Evolutionary conservation across 2,329 filamentous ascomycete genomes (phyloP).

Genomic region (Phyllosticta paracitricarpa): DNA sequence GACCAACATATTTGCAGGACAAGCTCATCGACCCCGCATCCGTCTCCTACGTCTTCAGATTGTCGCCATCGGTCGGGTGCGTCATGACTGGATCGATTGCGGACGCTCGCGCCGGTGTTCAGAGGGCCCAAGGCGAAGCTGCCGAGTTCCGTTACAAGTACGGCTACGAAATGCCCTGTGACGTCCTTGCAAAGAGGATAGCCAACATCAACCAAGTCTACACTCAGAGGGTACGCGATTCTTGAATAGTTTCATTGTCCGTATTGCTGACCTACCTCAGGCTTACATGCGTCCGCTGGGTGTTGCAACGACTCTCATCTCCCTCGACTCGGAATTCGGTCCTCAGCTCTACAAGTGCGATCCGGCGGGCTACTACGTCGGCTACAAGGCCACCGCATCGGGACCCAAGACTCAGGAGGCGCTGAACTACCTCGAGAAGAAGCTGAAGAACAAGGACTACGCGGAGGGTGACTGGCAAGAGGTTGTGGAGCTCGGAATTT

Average conservation of each 20-base stretch:
- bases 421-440: constrained; percentile 97
- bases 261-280: constrained; percentile 30
- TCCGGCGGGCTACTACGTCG: constrained; percentile 93
- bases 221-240: constrained; percentile 67
- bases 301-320: constrained; percentile 72
- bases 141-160: constrained; percentile 98
- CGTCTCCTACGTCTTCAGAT: constrained; percentile 93
- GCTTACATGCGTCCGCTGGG: constrained; percentile 98
- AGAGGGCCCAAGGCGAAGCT: constrained; percentile 87
- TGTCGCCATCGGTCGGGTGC: constrained; percentile 92
- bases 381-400: constrained; percentile 95
- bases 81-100: constrained; percentile 99
- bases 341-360: constrained; percentile 98
- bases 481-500: constrained; percentile 93
- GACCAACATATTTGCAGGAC: constrained; percentile 39
- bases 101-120: constrained; percentile 81
- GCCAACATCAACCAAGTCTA: constrained; percentile 99
- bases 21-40: constrained; percentile 97
- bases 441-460: constrained; percentile 96
- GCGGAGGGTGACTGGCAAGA: constrained; percentile 93
- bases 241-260: neutral
- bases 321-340: constrained; percentile 77
- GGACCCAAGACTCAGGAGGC: constrained; percentile 98
- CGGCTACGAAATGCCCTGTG: constrained; percentile 98
- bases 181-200: constrained; percentile 89